Evolutionary conservation across 1,284 basidiomycete genomes (phyloP).

Genomic region (Ceratorhiza oryzae-sativae): DNA sequence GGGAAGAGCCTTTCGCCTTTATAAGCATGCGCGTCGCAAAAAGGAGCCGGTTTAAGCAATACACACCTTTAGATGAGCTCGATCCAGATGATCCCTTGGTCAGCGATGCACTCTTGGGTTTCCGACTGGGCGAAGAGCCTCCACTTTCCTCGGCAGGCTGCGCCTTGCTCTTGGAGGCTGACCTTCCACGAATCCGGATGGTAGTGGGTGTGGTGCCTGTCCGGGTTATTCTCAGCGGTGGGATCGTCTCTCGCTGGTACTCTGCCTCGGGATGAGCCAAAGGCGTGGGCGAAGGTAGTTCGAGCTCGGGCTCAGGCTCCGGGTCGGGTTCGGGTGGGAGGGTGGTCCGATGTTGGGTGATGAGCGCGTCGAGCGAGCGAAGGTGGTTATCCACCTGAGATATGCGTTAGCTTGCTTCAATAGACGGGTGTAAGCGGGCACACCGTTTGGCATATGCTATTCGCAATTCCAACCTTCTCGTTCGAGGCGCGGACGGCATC

Average conservation of each 20-base stretch:
- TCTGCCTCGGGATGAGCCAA: slow-evolving; percentile 47
- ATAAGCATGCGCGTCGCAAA: not conserved
- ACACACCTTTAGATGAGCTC: slow-evolving; percentile 6
- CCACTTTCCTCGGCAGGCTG: slow-evolving; percentile 45
- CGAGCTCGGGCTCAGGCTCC: not conserved
- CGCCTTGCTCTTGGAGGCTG: slow-evolving; percentile 42
- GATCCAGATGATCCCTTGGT: slow-evolving; percentile 8
- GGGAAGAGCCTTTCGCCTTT: not conserved
- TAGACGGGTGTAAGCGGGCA: not conserved
- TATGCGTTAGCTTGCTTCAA: not conserved
- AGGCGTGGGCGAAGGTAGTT: not conserved
- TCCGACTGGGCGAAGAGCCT: not conserved
- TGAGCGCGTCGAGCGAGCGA: slow-evolving; percentile 41
- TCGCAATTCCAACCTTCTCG: slow-evolving; percentile 44
- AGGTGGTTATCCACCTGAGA: slow-evolving; percentile 44
- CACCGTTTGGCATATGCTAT: slow-evolving; percentile 43
- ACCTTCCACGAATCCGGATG: slow-evolving; percentile 6
- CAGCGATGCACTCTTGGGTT: slow-evolving; percentile 38
- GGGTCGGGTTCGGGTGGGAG: slow-evolving; percentile 6
- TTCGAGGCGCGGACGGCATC: slow-evolving; percentile 41
- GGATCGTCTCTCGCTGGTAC: slow-evolving; percentile 46
- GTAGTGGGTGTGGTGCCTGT: slow-evolving; percentile 15
- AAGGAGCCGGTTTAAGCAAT: too few relatives aligned
- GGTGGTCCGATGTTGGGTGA: slow-evolving; percentile 31
- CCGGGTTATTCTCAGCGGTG: not conserved